Percentiles rank a stretch among this genome's conserved stretches.
Conservation (phyloP, 331 rosid species). For the Quercus tomentella region DNA sequence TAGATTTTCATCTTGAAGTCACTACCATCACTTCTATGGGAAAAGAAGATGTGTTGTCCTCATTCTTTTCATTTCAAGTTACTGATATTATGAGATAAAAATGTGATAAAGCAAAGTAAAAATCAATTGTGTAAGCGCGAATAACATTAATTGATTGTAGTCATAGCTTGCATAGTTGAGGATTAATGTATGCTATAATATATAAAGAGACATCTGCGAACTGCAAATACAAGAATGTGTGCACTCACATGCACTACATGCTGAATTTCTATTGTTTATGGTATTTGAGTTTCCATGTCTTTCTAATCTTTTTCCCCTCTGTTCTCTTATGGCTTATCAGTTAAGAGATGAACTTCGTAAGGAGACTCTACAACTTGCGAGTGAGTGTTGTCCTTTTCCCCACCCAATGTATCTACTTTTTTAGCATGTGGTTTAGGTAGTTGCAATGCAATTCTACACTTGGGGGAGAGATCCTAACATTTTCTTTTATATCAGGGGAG, state of each 20-base stretch:
- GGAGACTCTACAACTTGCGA: conserved; percentile 78
- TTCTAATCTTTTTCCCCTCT: neutral
- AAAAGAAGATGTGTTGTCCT: no score
- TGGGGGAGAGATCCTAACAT: conserved; percentile 4
- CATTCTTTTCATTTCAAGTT: neutral
- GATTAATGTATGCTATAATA: neutral
- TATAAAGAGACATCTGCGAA: neutral
- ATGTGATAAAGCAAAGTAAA: neutral
- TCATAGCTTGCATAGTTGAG: neutral
- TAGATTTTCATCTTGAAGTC: neutral
- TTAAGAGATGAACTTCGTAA: conserved; percentile 69
- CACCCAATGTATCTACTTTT: neutral
- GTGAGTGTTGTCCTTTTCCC: conserved; percentile 44
- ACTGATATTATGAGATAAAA: neutral
- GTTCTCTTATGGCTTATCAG: conserved; percentile 37
- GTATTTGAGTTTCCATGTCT: conserved; percentile 7
- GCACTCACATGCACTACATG: neutral
- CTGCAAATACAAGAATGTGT: neutral
- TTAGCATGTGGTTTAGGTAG: neutral
- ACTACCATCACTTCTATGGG: no score
- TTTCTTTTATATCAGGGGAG: conserved; percentile 49
- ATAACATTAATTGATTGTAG: neutral
- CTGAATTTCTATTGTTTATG: conserved; percentile 5
- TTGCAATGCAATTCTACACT: neutral
- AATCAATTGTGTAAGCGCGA: neutral